A percentile compares a stretch with the other conserved stretches of the same genome.
Conservation (phyloP, 2,329 filamentous ascomycete genomes). For the Cladophialophora carrionii region DNA sequence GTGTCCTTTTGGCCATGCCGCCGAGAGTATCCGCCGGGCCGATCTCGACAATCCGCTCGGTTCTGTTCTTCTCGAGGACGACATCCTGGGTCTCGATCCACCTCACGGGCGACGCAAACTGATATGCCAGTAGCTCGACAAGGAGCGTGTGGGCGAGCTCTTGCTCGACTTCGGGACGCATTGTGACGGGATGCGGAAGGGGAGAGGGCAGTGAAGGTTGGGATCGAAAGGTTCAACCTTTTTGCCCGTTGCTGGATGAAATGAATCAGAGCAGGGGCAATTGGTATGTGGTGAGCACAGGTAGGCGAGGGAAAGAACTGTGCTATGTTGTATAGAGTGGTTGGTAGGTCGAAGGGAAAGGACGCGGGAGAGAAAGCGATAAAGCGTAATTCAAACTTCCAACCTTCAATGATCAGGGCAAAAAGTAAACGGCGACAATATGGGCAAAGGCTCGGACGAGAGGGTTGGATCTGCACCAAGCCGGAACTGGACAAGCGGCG, state of each 20-base stretch:
- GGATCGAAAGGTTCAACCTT: not conserved
- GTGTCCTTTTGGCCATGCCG: slow-evolving; percentile 93
- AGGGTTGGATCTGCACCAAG: slow-evolving; percentile 29
- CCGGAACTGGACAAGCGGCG: slow-evolving; percentile 26
- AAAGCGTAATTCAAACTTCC: slow-evolving; percentile 17
- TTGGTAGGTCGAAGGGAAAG: slow-evolving; percentile 8
- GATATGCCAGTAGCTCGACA: slow-evolving; percentile 97
- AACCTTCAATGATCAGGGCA: slow-evolving; percentile 16
- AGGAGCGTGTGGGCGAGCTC: slow-evolving; percentile 98
- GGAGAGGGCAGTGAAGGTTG: not conserved
- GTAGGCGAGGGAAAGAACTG: slow-evolving; percentile 25
- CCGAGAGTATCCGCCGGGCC: slow-evolving; percentile 95
- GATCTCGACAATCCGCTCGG: slow-evolving; percentile 96
- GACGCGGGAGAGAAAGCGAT: slow-evolving; percentile 7
- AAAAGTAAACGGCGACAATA: slow-evolving; percentile 28
- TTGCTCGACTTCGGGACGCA: slow-evolving; percentile 99
- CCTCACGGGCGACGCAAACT: slow-evolving; percentile 97
- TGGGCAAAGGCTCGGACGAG: slow-evolving; percentile 25
- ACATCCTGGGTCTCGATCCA: slow-evolving; percentile 99
- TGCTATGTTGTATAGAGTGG: slow-evolving; percentile 10
- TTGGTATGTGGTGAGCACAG: slow-evolving; percentile 23
- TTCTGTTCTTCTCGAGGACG: slow-evolving; percentile 91
- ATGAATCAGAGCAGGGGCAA: slow-evolving; percentile 39
- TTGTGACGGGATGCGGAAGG: slow-evolving; percentile 54
- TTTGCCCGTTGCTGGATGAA: slow-evolving; percentile 38